These are phyloP conservation scores for Kazachstania martiniae DNA, from an alignment of 805 yeast species.

Conservation along the genomic window DNA sequence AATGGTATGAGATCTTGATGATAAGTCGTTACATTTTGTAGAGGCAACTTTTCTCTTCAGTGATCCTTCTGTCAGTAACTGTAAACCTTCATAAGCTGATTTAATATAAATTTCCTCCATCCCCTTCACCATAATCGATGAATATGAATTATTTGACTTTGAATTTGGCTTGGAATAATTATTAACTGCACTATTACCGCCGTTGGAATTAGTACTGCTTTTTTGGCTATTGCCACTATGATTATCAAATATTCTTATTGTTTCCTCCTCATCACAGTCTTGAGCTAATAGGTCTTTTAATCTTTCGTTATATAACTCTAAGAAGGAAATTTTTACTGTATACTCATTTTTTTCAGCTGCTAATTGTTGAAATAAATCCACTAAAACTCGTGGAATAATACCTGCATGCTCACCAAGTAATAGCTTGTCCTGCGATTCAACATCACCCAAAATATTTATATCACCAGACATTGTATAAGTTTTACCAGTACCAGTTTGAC, in stretches of 20 bases:
- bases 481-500: constrained; percentile 84
- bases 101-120: constrained; percentile 44
- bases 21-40: constrained; percentile 65
- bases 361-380: constrained; percentile 43
- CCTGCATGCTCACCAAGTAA: constrained; percentile 41
- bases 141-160: constrained; percentile 7
- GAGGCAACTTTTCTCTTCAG: constrained; percentile 60
- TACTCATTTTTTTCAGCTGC: constrained; percentile 37
- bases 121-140: constrained; percentile 42
- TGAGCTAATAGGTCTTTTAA: constrained; percentile 48
- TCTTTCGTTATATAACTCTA: constrained; percentile 78
- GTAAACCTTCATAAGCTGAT: constrained; percentile 40
- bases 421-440: constrained; percentile 17
- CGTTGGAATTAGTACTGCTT: background rate
- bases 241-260: constrained; percentile 43
- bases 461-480: constrained; percentile 70
- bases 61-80: constrained; percentile 45
- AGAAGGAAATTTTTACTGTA: constrained; percentile 59
- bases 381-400: constrained; percentile 49
- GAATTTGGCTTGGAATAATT: constrained; percentile 2
- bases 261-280: constrained; percentile 30
- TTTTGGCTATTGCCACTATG: constrained; percentile 5
- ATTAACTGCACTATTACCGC: constrained; percentile 1
- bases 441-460: constrained; percentile 32
- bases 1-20: constrained; percentile 73